A percentile compares a stretch with the other conserved stretches of the same genome.
phyloP scores from a whole-genome alignment of 208 protist genomes.

The Porcisia deanei region DNA sequence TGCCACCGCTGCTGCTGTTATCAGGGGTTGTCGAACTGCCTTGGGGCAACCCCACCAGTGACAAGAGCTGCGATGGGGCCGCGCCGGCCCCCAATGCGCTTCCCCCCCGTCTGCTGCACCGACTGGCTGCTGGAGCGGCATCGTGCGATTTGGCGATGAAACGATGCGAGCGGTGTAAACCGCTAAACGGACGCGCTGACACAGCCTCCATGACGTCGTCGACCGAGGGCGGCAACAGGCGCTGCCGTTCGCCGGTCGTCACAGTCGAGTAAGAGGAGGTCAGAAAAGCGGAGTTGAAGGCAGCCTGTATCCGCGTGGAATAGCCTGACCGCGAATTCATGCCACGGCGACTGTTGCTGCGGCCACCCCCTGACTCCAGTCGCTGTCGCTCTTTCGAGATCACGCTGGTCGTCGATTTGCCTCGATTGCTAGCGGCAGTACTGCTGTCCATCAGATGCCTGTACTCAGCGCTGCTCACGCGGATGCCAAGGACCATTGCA shows the following conservation, averaged over 20 bases:
- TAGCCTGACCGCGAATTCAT: not conserved
- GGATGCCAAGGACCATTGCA: constrained; percentile 60
- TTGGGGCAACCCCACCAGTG: constrained; percentile 6
- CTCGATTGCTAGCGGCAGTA: constrained; percentile 13
- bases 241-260: constrained; percentile 18
- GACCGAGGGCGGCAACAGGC: constrained; percentile 23
- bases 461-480: constrained; percentile 68
- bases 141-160: not conserved
- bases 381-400: not conserved
- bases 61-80: constrained; percentile 8
- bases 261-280: not conserved
- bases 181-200: constrained; percentile 2
- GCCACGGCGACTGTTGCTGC: not conserved
- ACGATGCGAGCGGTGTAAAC: not conserved
- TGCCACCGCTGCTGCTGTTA: not conserved
- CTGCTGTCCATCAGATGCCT: constrained; percentile 40
- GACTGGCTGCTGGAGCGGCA: not conserved
- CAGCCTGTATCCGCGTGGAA: not conserved
- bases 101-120: not conserved
- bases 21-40: not conserved
- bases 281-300: not conserved
- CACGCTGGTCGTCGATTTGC: not conserved
- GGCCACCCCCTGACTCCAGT: not conserved
- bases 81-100: not conserved
- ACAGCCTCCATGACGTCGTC: constrained; percentile 32